Evolutionary conservation across 495 filamentous ascomycete species (phyloP), one percentile per base, ranked within the genome.

Genomic region (Patellaria atrata): DNA sequence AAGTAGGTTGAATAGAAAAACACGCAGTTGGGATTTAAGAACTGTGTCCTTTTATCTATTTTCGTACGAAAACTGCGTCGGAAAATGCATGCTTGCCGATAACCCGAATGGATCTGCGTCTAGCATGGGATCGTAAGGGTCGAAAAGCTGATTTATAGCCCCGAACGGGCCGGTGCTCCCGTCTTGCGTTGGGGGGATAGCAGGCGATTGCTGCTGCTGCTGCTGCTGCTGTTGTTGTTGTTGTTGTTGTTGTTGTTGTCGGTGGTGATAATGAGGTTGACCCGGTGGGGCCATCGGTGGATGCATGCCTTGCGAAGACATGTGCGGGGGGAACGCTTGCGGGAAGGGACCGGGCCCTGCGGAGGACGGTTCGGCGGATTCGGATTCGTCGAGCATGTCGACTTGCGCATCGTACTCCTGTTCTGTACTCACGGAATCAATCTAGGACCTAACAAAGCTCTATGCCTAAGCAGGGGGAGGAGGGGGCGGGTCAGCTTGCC

Each of bases 391-490:
- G 54, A 89, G 73, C 70, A 93, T 81, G 45, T 94, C 85, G 51
- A 80, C 75, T 65, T 89, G 81, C 36, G 89, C 84, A 60, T 97
- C 89, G 65, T 96, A 96, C 67, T 97, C 89, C 70, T 93, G 87
- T 67, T 96, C 89, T 97, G 70, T 69, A 75, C 58, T 68, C 61
- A 80, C 67, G 67, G 55, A 71, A 71, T 82, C 62, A 79, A 47
- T 63, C 73, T 82, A 81, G 77, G 76, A 82, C 75, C n/a, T 69
- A 71, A 68, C 74, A 77, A 52, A 77, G 77, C 64, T 78, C 71
- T 64, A 69, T 70, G 26, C 39, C 50, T 62, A 61, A 65, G 43
- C 42, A 57, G 51, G 58, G 60, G 56, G 64, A 68, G 44, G 54
- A 67, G 63, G 51, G 52, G 52, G 61, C 53, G 71, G 75, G 77